Evolutionary conservation across 352 stramenopile genomes (phyloP).

Genomic region (Thalassiosira mediterranea): DNA sequence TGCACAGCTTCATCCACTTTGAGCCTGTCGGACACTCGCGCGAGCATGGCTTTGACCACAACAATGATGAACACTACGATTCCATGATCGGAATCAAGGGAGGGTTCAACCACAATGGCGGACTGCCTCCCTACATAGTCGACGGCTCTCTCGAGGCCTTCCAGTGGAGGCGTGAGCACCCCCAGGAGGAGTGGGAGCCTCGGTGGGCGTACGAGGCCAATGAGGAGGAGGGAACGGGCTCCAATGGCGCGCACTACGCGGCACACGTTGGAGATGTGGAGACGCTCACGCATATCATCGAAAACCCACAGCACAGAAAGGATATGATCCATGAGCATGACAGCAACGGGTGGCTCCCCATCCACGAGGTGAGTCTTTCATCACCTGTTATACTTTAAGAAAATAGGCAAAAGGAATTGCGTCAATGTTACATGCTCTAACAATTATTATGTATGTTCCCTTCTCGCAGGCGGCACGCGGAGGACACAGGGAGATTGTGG

Average conservation of each 20-base stretch:
- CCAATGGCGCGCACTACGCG: constrained; percentile 51
- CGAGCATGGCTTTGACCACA: constrained; percentile 3
- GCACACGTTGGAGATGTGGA: constrained; percentile 46
- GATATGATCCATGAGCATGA: constrained; percentile 61
- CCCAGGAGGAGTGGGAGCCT: constrained; percentile 29
- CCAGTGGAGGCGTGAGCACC: constrained; percentile 48
- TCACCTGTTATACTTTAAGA: too few relatives aligned
- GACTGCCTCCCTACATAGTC: constrained; percentile 66
- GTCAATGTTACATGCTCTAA: too few relatives aligned
- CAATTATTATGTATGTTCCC: too few relatives aligned
- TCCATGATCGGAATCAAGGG: constrained; percentile 3
- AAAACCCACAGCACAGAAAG: constrained; percentile 31
- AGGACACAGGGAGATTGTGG: constrained; percentile 68
- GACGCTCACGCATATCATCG: constrained; percentile 44
- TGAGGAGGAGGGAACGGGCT: constrained; percentile 20
- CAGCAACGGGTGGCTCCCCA: constrained; percentile 78
- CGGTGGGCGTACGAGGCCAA: constrained; percentile 31
- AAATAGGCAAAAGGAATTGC: too few relatives aligned
- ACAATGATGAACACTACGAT: neutral
- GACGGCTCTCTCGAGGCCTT: constrained; percentile 62
- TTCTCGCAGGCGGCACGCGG: constrained; percentile 63
- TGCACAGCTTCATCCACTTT: constrained; percentile 76
- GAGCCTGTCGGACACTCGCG: constrained; percentile 42
- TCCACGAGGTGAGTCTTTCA: too few relatives aligned
- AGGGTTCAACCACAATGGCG: neutral